A percentile compares a stretch with the other conserved stretches of the same genome.
Conservation (phyloP, 495 filamentous ascomycete species). For the Penicillium angulare region DNA sequence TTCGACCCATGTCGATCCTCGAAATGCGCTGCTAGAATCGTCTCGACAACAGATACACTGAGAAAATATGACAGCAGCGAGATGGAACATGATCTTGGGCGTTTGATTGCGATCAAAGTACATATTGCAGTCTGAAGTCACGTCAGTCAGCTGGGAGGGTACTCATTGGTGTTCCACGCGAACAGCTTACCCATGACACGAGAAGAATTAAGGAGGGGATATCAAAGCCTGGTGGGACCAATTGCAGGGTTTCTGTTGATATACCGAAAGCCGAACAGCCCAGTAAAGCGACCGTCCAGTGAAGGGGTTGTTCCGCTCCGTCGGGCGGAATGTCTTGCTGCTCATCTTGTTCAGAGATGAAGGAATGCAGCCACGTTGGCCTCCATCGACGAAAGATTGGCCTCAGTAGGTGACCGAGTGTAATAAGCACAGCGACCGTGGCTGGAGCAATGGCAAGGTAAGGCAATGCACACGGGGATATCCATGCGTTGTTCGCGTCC, state of each 20-base stretch:
- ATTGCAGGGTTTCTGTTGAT: constrained; percentile 36
- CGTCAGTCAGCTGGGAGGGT: constrained; percentile 10
- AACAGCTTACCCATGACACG: constrained; percentile 48
- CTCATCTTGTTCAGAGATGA: constrained; percentile 43
- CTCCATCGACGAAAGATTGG: constrained; percentile 25
- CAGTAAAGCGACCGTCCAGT: constrained; percentile 40
- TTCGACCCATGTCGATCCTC: constrained; percentile 21
- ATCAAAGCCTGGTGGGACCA: constrained; percentile 30
- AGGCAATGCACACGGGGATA: constrained; percentile 47
- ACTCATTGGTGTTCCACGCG: background rate
- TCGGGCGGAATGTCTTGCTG: constrained; percentile 26
- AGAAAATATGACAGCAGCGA: constrained; percentile 34
- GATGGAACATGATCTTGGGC: constrained; percentile 45
- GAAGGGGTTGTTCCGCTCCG: constrained; percentile 23
- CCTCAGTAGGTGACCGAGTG: constrained; percentile 33
- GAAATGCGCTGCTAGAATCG: constrained; percentile 32
- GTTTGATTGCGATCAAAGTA: constrained; percentile 45
- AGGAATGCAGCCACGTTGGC: constrained; percentile 51
- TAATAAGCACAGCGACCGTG: constrained; percentile 36
- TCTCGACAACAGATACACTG: constrained; percentile 40
- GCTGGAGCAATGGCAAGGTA: constrained; percentile 49
- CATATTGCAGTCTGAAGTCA: constrained; percentile 39
- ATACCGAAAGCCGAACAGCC: constrained; percentile 40
- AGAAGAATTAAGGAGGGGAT: constrained; percentile 28
- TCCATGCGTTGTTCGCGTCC: constrained; percentile 49